A percentile compares a stretch with the other conserved stretches of the same genome.
Evolutionary conservation across 2,329 filamentous ascomycete genomes (phyloP).

Genomic region (Fusarium mundagurra): DNA sequence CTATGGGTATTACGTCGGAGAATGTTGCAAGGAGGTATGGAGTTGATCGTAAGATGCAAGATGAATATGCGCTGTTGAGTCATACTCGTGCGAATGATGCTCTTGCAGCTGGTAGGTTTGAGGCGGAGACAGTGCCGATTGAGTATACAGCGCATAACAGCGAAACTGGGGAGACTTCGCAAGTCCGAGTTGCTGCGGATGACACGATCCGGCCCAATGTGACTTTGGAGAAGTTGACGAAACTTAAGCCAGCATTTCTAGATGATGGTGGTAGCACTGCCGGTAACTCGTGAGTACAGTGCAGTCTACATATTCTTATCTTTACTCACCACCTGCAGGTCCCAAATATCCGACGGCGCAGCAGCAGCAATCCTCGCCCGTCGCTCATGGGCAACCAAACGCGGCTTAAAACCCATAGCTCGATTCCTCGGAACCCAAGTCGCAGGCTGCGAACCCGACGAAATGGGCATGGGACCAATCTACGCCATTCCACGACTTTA

Average conservation of each 20-base stretch:
- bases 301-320: fast-evolving
- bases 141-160: not conserved
- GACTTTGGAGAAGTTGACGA: conserved; percentile 70
- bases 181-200: conserved; percentile 69
- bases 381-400: conserved; percentile 82
- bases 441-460: conserved; percentile 82
- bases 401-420: conserved; percentile 71
- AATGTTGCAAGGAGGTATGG: conserved; percentile 84
- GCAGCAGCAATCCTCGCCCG: conserved; percentile 65
- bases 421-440: conserved; percentile 85
- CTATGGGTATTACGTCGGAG: conserved; percentile 92
- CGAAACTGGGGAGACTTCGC: conserved; percentile 57
- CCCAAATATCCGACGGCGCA: conserved; percentile 87
- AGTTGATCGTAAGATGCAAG: conserved; percentile 78
- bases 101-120: conserved; percentile 73
- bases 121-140: conserved; percentile 81
- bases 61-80: conserved; percentile 78
- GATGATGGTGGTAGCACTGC: conserved; percentile 79
- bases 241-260: conserved; percentile 86
- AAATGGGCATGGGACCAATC: conserved; percentile 92
- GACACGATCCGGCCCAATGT: conserved; percentile 63
- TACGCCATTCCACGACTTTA: conserved; percentile 84
- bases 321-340: conserved; percentile 40
- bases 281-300: conserved; percentile 68
- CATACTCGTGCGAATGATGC: conserved; percentile 78